phyloP scores from a whole-genome alignment of 2,329 filamentous ascomycete genomes.

The Harringtonia lauricola region DNA sequence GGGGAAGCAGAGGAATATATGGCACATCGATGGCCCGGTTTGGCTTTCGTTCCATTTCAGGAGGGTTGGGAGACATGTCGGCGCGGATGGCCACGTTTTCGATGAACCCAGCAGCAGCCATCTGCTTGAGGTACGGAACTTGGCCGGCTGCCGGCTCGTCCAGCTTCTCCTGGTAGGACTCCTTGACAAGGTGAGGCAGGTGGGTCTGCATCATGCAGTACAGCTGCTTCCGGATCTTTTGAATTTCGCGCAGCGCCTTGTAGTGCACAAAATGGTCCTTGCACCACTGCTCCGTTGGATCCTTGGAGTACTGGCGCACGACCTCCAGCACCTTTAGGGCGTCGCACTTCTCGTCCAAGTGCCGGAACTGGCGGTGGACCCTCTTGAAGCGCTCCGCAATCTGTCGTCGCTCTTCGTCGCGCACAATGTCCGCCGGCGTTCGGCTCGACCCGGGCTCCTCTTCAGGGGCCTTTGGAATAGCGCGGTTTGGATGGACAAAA shows the following conservation, averaged over 20 bases:
- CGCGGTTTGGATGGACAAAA: constrained; percentile 72
- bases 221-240: constrained; percentile 73
- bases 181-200: constrained; percentile 53
- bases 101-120: constrained; percentile 84
- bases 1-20: constrained; percentile 74
- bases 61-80: constrained; percentile 68
- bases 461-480: constrained; percentile 39
- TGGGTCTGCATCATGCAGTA: constrained; percentile 69
- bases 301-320: constrained; percentile 75
- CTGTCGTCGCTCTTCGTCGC: constrained; percentile 58
- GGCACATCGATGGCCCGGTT: constrained; percentile 84
- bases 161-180: constrained; percentile 43
- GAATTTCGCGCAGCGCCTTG: constrained; percentile 79
- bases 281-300: constrained; percentile 64
- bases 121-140: constrained; percentile 75
- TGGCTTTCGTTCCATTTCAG: constrained; percentile 31
- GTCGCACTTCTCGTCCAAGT: constrained; percentile 73
- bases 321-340: constrained; percentile 85
- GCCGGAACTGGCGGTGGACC: constrained; percentile 68
- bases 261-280: constrained; percentile 71
- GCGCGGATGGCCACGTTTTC: constrained; percentile 90
- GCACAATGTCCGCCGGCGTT: constrained; percentile 58
- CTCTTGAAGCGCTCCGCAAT: constrained; percentile 52
- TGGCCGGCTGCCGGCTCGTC: constrained; percentile 53
- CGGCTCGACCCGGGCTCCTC: constrained; percentile 25